Evolutionary conservation across 305 asterid genomes (phyloP).

Genomic region (Ajuga reptans): DNA sequence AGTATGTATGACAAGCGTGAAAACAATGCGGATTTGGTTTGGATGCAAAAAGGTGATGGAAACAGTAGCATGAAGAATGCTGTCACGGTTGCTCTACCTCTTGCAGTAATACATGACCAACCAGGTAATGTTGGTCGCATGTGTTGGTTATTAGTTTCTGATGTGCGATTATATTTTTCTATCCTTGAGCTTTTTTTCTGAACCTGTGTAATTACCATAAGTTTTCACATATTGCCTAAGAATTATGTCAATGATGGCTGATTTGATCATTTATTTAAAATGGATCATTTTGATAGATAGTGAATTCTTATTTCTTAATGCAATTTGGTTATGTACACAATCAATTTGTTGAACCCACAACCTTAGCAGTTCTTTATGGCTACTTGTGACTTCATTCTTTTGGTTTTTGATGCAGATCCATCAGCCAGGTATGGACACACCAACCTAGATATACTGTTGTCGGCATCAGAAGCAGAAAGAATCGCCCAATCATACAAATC

Average conservation of each 20-base stretch:
- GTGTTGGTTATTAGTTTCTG: neutral
- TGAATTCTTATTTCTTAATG: neutral
- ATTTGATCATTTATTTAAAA: neutral
- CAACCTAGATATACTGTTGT: conserved; percentile 44
- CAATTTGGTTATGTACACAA: neutral
- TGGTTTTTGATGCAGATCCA: conserved; percentile 38
- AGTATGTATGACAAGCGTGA: conserved; percentile 27
- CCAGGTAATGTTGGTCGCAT: conserved; percentile 40
- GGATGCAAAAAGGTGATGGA: conserved; percentile 31
- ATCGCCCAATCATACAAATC: conserved; percentile 66
- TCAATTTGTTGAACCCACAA: neutral
- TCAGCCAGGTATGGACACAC: conserved; percentile 25
- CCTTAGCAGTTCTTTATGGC: neutral
- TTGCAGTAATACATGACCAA: conserved; percentile 28
- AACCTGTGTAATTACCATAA: neutral
- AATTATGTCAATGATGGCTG: neutral
- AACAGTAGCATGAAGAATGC: conserved; percentile 27
- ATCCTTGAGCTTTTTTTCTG: neutral
- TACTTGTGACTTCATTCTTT: neutral
- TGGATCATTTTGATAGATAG: neutral
- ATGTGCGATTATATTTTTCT: neutral
- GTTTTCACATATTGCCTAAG: neutral
- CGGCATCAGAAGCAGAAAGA: conserved; percentile 75
- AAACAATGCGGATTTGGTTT: conserved; percentile 19
- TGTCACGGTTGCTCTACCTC: conserved; percentile 53